Base-by-base conservation (phyloP, 345 rosid species). In the Abelmoschus esculentus region DNA sequence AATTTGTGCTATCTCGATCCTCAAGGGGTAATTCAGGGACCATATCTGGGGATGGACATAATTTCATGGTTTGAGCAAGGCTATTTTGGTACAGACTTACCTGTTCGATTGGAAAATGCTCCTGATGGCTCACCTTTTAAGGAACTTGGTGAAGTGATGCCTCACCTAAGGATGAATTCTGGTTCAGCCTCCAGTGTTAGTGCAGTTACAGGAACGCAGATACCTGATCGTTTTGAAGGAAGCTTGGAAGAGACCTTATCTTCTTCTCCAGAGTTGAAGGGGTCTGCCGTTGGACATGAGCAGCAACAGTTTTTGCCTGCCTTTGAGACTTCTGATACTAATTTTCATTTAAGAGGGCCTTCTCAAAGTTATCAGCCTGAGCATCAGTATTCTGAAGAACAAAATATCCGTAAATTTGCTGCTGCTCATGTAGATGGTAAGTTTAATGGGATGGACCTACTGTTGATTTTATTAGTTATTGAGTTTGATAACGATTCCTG, bases 21-120 rank as follows among this genome's bases (percentile, higher is more conserved):
- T 77, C 89, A 89, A 75, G 93, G 96, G 62, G 83, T 71, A 28
- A 81, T 83, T 61, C 96, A 93, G 82, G 98, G 97, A 69, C 98
- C 97, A 12, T 90, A 86, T 71, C 75, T 82, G 66, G 96, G 96
- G 66, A 75, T 86, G 29, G 96, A 90, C 80, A 87, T 93, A 70
- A 80, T 90, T 53, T 78, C 83, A 40, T 93, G 98, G 98, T 85
- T 87, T 83, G 93, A 87, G 69, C 93, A 93, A 80, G 98, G 97
- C 0, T 93, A 89, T 79, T 93, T 93, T 79, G 96, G 93, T 31
- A 80, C 82, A 36, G 97, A 93, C 71, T 85, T 93, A 76, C 92
- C 81, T 11, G 93, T 90, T 58, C 85, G 93, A 67, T 80, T 87
- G 79, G 86, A 82, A 56, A 86, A 84, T 83, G 93, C 90, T 63